These are phyloP conservation scores for Baudoinia panamericana DNA, from an alignment of 495 filamentous ascomycete species.

Conservation along the genomic window DNA sequence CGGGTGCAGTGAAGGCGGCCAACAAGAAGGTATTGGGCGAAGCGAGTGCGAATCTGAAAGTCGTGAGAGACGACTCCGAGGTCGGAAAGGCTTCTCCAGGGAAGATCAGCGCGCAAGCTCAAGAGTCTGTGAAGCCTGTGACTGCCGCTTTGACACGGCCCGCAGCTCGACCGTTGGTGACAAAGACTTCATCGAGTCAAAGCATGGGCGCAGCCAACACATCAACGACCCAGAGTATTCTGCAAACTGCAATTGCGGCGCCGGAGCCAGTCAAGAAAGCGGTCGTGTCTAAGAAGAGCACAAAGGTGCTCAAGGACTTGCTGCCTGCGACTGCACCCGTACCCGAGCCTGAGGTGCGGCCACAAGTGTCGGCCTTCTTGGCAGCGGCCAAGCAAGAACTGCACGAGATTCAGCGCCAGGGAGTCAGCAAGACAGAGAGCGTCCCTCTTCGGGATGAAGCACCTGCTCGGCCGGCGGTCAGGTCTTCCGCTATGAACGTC, in stretches of 20 bases:
- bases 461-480: constrained; percentile 24
- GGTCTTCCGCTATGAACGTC: constrained; percentile 16
- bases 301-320: constrained; percentile 54
- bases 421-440: constrained; percentile 29
- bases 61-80: constrained; percentile 38
- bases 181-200: constrained; percentile 5
- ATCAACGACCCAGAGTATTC: neutral
- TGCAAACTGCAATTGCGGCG: neutral
- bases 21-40: constrained; percentile 71
- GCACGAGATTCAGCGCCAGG: constrained; percentile 6
- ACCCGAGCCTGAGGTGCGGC: too few species aligned
- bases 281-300: constrained; percentile 44
- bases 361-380: too few species aligned
- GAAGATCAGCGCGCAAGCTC: constrained; percentile 18
- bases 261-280: constrained; percentile 28
- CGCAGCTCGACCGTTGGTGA: constrained; percentile 10
- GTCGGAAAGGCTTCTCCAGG: constrained; percentile 35
- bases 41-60: constrained; percentile 57
- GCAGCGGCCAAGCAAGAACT: too few species aligned
- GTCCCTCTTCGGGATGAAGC: constrained; percentile 28
- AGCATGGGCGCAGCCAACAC: constrained; percentile 1
- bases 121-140: constrained; percentile 19
- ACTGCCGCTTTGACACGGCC: constrained; percentile 10
- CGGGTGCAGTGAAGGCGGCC: constrained; percentile 49
- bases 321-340: constrained; percentile 24